Evolutionary conservation across 2,329 filamentous ascomycete species (phyloP).

Genomic region (Triangularia verruculosa): DNA sequence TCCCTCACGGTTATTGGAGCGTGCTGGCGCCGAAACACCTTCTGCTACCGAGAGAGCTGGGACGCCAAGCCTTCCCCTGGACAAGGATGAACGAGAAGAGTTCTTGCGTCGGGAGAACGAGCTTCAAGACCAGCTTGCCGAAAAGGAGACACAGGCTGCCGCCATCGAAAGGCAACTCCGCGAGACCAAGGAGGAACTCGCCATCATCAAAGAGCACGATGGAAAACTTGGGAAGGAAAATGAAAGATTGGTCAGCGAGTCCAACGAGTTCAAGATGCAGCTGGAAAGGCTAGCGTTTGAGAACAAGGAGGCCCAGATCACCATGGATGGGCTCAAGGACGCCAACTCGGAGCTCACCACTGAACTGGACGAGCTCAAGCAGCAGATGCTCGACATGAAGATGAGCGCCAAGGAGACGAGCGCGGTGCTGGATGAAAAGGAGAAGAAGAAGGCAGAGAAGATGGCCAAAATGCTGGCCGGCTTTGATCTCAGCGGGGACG

Average conservation of each 20-base stretch:
- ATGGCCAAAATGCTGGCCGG: constrained; percentile 99
- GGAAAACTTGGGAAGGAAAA: constrained; percentile 83
- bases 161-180: constrained; percentile 75
- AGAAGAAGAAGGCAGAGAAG: constrained; percentile 96
- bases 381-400: constrained; percentile 90
- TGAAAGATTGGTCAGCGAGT: constrained; percentile 77
- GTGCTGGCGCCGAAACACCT: constrained; percentile 57
- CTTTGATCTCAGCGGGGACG: constrained; percentile 88
- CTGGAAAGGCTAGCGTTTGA: constrained; percentile 94
- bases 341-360: constrained; percentile 88
- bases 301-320: constrained; percentile 93
- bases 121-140: constrained; percentile 91
- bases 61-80: constrained; percentile 82
- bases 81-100: constrained; percentile 96
- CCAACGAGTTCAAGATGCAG: constrained; percentile 95
- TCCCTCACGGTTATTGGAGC: constrained; percentile 47
- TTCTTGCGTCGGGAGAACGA: constrained; percentile 95
- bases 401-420: constrained; percentile 95
- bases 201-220: constrained; percentile 81
- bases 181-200: constrained; percentile 82
- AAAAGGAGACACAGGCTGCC: constrained; percentile 81
- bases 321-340: constrained; percentile 96
- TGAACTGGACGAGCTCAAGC: constrained; percentile 92
- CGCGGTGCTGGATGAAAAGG: constrained; percentile 90
- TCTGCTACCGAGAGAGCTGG: constrained; percentile 74